A percentile compares a stretch with the other conserved stretches of the same genome.
phyloP scores from a whole-genome alignment of 2,329 filamentous ascomycete species.

The Lecanicillium sp. region DNA sequence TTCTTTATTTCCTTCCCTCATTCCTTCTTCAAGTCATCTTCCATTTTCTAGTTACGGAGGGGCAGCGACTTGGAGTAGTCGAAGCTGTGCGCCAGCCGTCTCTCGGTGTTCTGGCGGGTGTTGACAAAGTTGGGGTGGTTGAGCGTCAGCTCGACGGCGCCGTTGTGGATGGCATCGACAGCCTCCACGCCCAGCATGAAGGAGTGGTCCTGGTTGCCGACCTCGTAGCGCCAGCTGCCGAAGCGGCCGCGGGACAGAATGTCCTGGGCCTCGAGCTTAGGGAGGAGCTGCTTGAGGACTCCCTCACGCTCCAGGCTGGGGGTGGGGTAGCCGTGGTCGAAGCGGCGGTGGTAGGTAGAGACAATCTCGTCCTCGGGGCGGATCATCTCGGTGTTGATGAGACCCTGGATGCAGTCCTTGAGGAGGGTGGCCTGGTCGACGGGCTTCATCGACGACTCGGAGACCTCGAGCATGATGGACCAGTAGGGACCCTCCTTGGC shows the following conservation, averaged over 20 bases:
- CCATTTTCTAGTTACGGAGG: slow-evolving; percentile 23
- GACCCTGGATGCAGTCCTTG: slow-evolving; percentile 87
- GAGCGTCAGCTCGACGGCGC: slow-evolving; percentile 83
- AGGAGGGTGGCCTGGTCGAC: slow-evolving; percentile 82
- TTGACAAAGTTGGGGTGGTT: slow-evolving; percentile 98
- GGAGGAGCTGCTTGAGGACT: slow-evolving; percentile 85
- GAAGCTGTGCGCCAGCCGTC: slow-evolving; percentile 40
- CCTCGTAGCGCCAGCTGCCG: slow-evolving; percentile 96
- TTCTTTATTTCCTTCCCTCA: slow-evolving; percentile 4
- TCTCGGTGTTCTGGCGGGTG: slow-evolving; percentile 54
- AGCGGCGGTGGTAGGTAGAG: slow-evolving; percentile 95
- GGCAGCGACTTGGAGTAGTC: slow-evolving; percentile 34
- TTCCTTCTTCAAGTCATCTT: neutral
- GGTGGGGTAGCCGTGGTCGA: slow-evolving; percentile 97
- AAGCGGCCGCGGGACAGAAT: slow-evolving; percentile 97
- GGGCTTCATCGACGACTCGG: slow-evolving; percentile 91
- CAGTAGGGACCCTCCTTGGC: slow-evolving; percentile 91
- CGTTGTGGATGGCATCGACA: slow-evolving; percentile 82
- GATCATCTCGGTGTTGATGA: slow-evolving; percentile 98
- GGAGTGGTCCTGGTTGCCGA: slow-evolving; percentile 93
- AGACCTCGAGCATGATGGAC: slow-evolving; percentile 99
- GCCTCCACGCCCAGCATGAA: slow-evolving; percentile 97
- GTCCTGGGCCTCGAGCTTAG: slow-evolving; percentile 82
- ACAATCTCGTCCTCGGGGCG: slow-evolving; percentile 88
- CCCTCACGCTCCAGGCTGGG: slow-evolving; percentile 92